These are phyloP conservation scores for Fennellomyces sp. DNA, from an alignment of 371 early-diverging fungal species.

Conservation along the genomic window DNA sequence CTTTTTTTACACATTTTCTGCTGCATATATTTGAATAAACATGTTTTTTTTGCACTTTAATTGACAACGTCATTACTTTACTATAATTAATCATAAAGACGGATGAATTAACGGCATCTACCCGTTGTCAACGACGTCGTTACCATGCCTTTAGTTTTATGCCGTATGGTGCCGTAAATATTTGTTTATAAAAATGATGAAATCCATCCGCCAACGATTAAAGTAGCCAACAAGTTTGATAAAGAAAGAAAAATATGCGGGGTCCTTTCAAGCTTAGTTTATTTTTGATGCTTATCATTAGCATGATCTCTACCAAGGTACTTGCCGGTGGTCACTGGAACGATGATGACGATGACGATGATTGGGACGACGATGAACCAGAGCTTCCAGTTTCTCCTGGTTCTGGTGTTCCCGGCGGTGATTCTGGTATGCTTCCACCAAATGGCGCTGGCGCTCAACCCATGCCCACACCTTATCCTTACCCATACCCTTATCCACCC, in stretches of 20 bases:
- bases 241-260: neutral
- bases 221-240: neutral
- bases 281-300: conserved; percentile 2
- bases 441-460: neutral
- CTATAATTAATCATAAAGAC: neutral
- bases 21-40: neutral
- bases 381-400: neutral
- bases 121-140: too few relatives aligned
- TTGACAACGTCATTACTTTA: neutral
- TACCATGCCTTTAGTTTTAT: too few relatives aligned
- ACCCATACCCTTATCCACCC: neutral
- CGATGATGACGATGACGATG: conserved; percentile 2
- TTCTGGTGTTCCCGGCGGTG: neutral
- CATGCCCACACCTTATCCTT: neutral
- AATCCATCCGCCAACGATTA: too few relatives aligned
- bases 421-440: neutral
- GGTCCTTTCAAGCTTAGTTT: neutral
- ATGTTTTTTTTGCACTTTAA: neutral
- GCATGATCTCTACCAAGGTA: conserved; percentile 4
- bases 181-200: neutral
- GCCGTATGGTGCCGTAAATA: too few relatives aligned
- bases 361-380: neutral
- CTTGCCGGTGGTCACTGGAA: conserved; percentile 6
- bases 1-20: neutral
- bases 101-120: too few relatives aligned